Percentiles rank a stretch among this genome's conserved stretches.
Evolutionary conservation across 164 flowering plant species (phyloP).

Genomic region (Aristolochia californica): DNA sequence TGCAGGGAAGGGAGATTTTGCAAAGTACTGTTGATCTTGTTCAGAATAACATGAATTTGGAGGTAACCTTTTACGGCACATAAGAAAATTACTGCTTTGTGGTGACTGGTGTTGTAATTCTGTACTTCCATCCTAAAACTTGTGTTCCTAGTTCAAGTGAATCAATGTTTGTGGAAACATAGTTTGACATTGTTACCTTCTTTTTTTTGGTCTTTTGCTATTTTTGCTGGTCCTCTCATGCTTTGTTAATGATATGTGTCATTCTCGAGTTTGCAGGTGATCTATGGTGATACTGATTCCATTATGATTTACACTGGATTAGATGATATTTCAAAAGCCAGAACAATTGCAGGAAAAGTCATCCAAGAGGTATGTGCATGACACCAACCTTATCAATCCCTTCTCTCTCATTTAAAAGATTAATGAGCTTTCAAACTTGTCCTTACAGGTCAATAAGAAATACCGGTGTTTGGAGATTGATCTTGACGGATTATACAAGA

Average conservation of each 20-base stretch:
- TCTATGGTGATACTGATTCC: conserved; percentile 98
- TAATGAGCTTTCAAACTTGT: background rate
- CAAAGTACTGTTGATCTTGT: conserved; percentile 97
- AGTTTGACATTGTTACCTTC: too few species aligned
- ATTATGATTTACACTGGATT: conserved; percentile 91
- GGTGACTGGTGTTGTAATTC: too few species aligned
- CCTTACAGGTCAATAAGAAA: conserved; percentile 75
- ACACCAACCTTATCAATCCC: background rate
- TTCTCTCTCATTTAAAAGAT: too few species aligned
- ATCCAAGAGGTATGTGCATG: conserved; percentile 55
- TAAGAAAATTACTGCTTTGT: too few species aligned
- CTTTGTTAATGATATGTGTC: background rate
- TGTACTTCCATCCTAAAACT: too few species aligned
- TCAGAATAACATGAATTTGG: conserved; percentile 72
- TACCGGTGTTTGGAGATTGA: conserved; percentile 86
- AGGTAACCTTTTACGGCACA: conserved; percentile 36
- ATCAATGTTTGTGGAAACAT: too few species aligned
- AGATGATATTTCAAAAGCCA: conserved; percentile 78
- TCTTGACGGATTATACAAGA: conserved; percentile 95
- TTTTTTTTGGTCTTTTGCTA: too few species aligned
- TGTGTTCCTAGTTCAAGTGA: too few species aligned
- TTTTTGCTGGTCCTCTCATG: too few species aligned
- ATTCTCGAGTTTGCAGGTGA: conserved; percentile 42
- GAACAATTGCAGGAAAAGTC: conserved; percentile 70
- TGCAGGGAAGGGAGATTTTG: conserved; percentile 95